These are phyloP conservation scores for Lactarius pseudohatsudake DNA, from an alignment of 768 basidiomycete genomes.

Conservation along the genomic window DNA sequence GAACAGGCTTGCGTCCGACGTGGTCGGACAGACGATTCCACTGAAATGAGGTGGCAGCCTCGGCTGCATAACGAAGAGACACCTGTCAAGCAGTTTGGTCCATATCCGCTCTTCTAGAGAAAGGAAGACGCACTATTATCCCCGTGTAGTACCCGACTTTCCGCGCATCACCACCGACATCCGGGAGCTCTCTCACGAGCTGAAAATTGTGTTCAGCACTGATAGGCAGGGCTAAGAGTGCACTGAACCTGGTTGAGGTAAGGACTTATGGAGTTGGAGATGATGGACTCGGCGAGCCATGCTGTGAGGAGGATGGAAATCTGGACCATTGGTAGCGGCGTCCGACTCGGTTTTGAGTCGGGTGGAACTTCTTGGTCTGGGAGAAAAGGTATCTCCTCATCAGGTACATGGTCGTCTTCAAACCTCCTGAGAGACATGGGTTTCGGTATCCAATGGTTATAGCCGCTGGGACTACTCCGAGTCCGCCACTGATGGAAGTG, in stretches of 20 bases:
- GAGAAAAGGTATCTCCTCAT: neutral
- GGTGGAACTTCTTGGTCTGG: neutral
- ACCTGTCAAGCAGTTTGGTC: neutral
- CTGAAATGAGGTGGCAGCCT: neutral
- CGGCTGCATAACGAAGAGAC: neutral
- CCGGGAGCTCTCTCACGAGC: neutral
- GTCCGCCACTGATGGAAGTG: too few species aligned
- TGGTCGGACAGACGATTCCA: neutral
- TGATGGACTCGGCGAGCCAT: neutral
- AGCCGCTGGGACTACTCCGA: neutral
- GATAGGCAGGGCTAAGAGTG: neutral
- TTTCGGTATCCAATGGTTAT: neutral
- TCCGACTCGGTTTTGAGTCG: neutral
- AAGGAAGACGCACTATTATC: neutral
- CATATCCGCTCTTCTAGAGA: neutral
- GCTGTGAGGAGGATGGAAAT: neutral
- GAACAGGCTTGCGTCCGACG: neutral
- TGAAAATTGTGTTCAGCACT: neutral
- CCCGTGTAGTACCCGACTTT: conserved; percentile 1
- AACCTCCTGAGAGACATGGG: neutral
- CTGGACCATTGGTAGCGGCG: neutral
- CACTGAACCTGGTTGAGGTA: neutral
- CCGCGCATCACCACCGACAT: neutral
- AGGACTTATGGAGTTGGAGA: neutral
- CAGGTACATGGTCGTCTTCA: neutral